Evolutionary conservation across 768 basidiomycete species (phyloP), one percentile per base, ranked within the genome.

Genomic region (Daedalea quercina): DNA sequence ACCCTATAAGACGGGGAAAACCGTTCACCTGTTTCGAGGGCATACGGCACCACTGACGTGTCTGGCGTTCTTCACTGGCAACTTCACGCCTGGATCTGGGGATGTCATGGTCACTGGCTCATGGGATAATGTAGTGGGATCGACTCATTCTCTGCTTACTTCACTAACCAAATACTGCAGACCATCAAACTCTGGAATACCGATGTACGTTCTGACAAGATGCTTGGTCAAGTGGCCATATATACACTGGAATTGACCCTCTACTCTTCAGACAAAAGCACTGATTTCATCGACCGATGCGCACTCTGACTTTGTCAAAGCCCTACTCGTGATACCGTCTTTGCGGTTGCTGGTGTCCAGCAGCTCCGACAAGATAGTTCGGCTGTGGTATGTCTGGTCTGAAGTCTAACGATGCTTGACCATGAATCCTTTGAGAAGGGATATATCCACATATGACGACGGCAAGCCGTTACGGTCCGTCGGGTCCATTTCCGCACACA

Each of bases 221-320:
- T 46, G 9, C 11, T 11, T 12, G 13, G 52, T 15, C 37, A 15
- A 15, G 15, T 17, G 13, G 37, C 37, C 4, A 19, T 19, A 40
- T 40, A 4, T 6, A 34, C 41, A 15, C 43, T 12, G n/a, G n/a
- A 28, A 15, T 26, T 35, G 9, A 3, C 13, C 22, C 19, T 20
- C 13, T 4, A 37, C 25, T 34, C n/a, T 20, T 23, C 66, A 96
- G 93, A 85, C 81, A 2, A 89, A 82, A 65, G 65, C 70, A n/a
- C 54, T 82, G 41, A 67, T 94, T 19, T 86, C 82, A 1, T 83
- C 87, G 1, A 89, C 84, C 1, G 67, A 76, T 25, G 91, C 86
- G 1, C 95, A 99, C 63, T 71, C 76, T 0, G 95, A 99, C 68
- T 99, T 99, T 60, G 79, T 99, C 55, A 99, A 98, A 71, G 73